Percentiles rank a stretch among this genome's conserved stretches.
These are phyloP conservation scores for Gonapodya sp. DNA, from an alignment of 192 early-diverging fungal species.

Conservation along the genomic window DNA sequence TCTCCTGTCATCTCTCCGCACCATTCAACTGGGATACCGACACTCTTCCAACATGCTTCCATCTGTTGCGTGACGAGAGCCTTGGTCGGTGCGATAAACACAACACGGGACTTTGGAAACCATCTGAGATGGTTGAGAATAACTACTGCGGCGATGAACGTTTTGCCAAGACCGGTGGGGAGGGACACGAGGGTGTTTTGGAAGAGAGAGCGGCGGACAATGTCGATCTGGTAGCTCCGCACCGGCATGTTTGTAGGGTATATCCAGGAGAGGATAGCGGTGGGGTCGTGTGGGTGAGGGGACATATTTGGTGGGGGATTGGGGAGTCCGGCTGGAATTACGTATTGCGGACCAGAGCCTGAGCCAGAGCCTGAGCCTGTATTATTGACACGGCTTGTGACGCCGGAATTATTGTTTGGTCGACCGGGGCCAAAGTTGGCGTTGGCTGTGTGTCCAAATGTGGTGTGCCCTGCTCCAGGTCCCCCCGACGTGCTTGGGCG, in stretches of 20 bases:
- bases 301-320: background rate
- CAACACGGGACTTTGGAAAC: slow-evolving; percentile 75
- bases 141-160: slow-evolving; percentile 88
- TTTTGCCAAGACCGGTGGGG: slow-evolving; percentile 84
- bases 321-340: background rate
- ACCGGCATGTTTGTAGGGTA: slow-evolving; percentile 59
- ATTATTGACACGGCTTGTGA: too few relatives aligned
- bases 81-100: slow-evolving; percentile 89
- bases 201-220: slow-evolving; percentile 63
- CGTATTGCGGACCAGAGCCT: background rate
- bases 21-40: slow-evolving; percentile 53
- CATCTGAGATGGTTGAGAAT: slow-evolving; percentile 86
- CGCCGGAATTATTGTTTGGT: background rate
- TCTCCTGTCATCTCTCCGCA: slow-evolving; percentile 11
- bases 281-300: slow-evolving; percentile 36
- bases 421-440: too few relatives aligned
- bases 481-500: too few relatives aligned
- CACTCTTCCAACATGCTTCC: slow-evolving; percentile 71
- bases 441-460: background rate
- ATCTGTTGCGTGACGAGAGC: slow-evolving; percentile 89
- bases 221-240: slow-evolving; percentile 83
- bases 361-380: background rate
- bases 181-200: slow-evolving; percentile 80
- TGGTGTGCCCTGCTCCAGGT: background rate
- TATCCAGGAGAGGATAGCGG: slow-evolving; percentile 52